Evolutionary conservation across 2,329 filamentous ascomycete genomes (phyloP).

Genomic region (Calonectria multiphialidica): DNA sequence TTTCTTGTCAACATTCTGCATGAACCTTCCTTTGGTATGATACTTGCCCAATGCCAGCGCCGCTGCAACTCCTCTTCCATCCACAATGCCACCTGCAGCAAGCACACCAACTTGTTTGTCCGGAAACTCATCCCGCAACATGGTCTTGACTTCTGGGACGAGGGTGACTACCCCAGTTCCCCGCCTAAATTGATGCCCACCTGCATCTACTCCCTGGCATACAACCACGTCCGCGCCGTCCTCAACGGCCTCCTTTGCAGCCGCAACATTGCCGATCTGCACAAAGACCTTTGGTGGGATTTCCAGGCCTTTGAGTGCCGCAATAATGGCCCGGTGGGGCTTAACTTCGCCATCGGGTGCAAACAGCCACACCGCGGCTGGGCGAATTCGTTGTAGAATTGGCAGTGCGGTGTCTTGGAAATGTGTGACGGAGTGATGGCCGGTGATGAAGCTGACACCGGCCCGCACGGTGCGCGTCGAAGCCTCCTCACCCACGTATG

Average conservation of each 20-base stretch:
- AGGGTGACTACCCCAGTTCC: constrained; percentile 68
- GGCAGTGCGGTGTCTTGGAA: constrained; percentile 61
- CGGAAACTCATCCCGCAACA: constrained; percentile 54
- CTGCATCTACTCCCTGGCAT: constrained; percentile 73
- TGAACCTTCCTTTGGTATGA: too few relatives aligned
- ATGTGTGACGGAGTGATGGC: constrained; percentile 53
- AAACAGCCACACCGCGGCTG: constrained; percentile 76
- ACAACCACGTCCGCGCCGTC: constrained; percentile 70
- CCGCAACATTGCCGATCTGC: constrained; percentile 70
- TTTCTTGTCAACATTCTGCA: constrained; percentile 16
- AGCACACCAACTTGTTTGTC: constrained; percentile 56
- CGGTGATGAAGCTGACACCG: constrained; percentile 69
- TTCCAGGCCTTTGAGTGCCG: constrained; percentile 45
- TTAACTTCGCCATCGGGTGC: constrained; percentile 63
- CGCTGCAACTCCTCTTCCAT: constrained; percentile 67
- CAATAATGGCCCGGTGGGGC: constrained; percentile 52
- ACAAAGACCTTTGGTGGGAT: constrained; percentile 65
- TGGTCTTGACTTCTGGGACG: constrained; percentile 67
- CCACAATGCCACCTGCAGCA: constrained; percentile 71
- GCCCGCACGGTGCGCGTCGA: constrained; percentile 64
- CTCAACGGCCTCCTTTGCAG: constrained; percentile 62
- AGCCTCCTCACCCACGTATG: constrained; percentile 41
- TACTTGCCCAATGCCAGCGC: constrained; percentile 64
- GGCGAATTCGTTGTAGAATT: constrained; percentile 63
- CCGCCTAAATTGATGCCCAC: constrained; percentile 70